Evolutionary conservation across 352 stramenopile species (phyloP).

Genomic region (Sclerospora graminicola): DNA sequence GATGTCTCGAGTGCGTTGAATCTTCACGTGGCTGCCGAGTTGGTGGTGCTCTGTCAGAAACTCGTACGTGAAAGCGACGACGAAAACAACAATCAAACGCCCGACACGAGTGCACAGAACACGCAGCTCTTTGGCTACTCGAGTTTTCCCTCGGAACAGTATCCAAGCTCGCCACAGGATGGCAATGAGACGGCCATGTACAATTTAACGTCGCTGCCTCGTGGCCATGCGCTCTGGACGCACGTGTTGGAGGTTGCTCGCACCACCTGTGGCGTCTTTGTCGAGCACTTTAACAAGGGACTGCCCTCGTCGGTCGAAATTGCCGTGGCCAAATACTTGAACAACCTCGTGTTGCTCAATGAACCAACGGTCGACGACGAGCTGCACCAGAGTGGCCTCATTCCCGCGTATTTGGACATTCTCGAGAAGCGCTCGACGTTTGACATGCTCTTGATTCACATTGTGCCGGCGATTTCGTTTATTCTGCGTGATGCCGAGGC

Average conservation of each 20-base stretch:
- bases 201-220: constrained; percentile 53
- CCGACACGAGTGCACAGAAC: constrained; percentile 21
- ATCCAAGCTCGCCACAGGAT: constrained; percentile 42
- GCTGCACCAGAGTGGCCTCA: constrained; percentile 45
- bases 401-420: constrained; percentile 58
- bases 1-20: constrained; percentile 58
- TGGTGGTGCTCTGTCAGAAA: constrained; percentile 56
- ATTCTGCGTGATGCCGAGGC: constrained; percentile 64
- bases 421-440: constrained; percentile 58
- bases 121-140: constrained; percentile 38
- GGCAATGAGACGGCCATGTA: constrained; percentile 69
- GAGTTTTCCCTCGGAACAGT: constrained; percentile 46
- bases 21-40: constrained; percentile 63
- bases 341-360: constrained; percentile 65
- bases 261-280: constrained; percentile 35
- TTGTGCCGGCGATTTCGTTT: constrained; percentile 70
- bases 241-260: constrained; percentile 37
- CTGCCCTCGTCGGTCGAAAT: constrained; percentile 73
- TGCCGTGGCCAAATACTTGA: constrained; percentile 70
- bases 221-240: constrained; percentile 46
- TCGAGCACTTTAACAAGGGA: constrained; percentile 48
- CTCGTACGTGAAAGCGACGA: constrained; percentile 33
- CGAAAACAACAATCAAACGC: constrained; percentile 25
- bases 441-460: constrained; percentile 83
- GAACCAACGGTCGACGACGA: constrained; percentile 49